Evolutionary conservation across 2,329 filamentous ascomycete species (phyloP).

Genomic region (Aspergillus nomiae): DNA sequence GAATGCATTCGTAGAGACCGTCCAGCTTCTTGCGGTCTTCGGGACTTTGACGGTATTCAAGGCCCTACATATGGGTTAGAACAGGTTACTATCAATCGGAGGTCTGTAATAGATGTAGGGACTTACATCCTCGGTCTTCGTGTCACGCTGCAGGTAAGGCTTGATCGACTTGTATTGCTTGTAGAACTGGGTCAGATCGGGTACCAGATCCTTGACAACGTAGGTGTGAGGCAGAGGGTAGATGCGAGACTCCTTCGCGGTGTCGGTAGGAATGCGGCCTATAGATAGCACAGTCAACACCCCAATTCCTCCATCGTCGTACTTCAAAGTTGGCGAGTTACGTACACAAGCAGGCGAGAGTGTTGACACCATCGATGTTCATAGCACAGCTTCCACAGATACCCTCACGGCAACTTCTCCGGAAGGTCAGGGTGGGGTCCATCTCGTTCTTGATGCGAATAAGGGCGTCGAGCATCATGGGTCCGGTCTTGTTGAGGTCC

Average conservation of each 20-base stretch:
- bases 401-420: constrained; percentile 93
- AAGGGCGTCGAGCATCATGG: constrained; percentile 96
- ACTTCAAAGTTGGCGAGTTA: constrained; percentile 26
- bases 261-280: constrained; percentile 93
- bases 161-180: constrained; percentile 99
- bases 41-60: constrained; percentile 87
- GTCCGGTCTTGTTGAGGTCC: constrained; percentile 97
- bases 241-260: constrained; percentile 80
- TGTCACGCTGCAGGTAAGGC: constrained; percentile 93
- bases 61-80: constrained; percentile 62
- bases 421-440: constrained; percentile 94
- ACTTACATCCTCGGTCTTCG: constrained; percentile 78
- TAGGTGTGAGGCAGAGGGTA: constrained; percentile 98
- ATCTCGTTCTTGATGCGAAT: constrained; percentile 99
- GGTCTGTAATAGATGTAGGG: not conserved
- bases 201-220: constrained; percentile 98
- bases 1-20: constrained; percentile 97
- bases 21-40: constrained; percentile 95
- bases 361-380: constrained; percentile 99
- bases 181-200: constrained; percentile 98
- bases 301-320: not conserved
- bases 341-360: constrained; percentile 94
- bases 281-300: constrained; percentile 21
- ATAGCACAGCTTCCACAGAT: constrained; percentile 99
- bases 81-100: not conserved